Evolutionary conservation across 345 rosid genomes (phyloP).

Genomic region (Mercurialis annua): DNA sequence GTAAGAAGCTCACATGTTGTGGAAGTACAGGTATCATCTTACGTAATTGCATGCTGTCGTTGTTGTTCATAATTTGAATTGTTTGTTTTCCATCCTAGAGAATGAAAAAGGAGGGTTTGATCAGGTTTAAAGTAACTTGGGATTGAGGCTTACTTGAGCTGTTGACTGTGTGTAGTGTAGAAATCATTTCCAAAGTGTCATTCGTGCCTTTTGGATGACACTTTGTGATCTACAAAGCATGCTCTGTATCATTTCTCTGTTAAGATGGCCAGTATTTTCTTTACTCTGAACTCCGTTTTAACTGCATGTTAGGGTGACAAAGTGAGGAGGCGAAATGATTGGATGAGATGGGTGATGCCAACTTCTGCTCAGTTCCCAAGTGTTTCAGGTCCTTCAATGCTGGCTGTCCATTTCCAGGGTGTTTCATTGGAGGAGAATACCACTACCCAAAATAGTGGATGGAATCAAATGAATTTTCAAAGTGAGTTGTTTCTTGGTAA

Average conservation of each 20-base stretch:
- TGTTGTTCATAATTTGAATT: background rate
- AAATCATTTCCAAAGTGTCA: background rate
- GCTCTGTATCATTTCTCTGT: background rate
- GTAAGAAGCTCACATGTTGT: slow-evolving; percentile 54
- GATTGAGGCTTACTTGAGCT: background rate
- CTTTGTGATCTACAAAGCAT: background rate
- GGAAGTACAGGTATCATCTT: slow-evolving; percentile 69
- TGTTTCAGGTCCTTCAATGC: slow-evolving; percentile 26
- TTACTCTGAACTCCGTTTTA: background rate
- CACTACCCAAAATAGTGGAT: slow-evolving; percentile 3
- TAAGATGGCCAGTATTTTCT: background rate
- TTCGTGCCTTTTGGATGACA: too few relatives aligned
- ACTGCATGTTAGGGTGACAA: slow-evolving; percentile 57
- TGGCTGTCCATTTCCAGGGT: slow-evolving; percentile 26
- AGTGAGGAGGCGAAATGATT: slow-evolving; percentile 59
- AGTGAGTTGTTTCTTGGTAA: slow-evolving; percentile 10
- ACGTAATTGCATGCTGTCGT: background rate
- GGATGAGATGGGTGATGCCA: slow-evolving; percentile 67
- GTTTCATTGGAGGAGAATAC: slow-evolving; percentile 36
- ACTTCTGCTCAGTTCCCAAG: slow-evolving; percentile 32
- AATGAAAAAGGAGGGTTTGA: too few relatives aligned
- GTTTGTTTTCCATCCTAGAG: too few relatives aligned
- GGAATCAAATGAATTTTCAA: slow-evolving; percentile 7
- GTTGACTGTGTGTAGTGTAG: background rate
- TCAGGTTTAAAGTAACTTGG: background rate